Conservation (phyloP, 1,284 basidiomycete genomes). For the Sphaerobolus stellatus region DNA sequence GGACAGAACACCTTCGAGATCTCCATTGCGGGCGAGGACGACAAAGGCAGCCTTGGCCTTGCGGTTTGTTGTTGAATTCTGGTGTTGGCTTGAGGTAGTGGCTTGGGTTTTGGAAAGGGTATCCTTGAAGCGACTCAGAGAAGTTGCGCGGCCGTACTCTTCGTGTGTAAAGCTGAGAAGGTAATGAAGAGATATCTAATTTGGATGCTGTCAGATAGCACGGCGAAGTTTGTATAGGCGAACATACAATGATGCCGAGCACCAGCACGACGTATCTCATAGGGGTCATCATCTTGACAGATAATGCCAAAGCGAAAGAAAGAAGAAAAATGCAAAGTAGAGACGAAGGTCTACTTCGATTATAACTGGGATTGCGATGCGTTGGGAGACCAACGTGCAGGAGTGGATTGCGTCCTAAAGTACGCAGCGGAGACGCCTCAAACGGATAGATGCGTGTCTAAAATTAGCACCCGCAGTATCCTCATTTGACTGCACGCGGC, state of each 20-base stretch:
- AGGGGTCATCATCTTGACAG: constrained; percentile 67
- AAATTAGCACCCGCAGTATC: no score
- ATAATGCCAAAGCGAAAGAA: background rate
- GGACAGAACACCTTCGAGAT: constrained; percentile 68
- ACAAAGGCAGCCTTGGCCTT: constrained; percentile 87
- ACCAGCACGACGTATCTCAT: constrained; percentile 72
- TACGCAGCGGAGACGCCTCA: no score
- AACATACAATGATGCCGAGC: constrained; percentile 61
- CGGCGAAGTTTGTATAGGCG: background rate
- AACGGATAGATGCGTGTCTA: no score
- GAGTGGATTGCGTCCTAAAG: no score
- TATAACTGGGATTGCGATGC: no score
- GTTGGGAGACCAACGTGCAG: no score
- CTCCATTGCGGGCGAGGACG: constrained; percentile 81
- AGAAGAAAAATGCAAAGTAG: no score
- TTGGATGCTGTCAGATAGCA: constrained; percentile 5
- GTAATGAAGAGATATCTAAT: constrained; percentile 67
- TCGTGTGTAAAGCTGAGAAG: constrained; percentile 71
- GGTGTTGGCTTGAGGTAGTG: constrained; percentile 56
- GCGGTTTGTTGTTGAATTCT: constrained; percentile 37
- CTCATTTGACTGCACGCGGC: no score
- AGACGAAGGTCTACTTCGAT: no score
- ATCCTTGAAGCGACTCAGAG: constrained; percentile 52
- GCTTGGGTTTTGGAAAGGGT: constrained; percentile 39
- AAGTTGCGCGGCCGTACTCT: constrained; percentile 65